Base-by-base conservation (phyloP, 805 yeast genomes). In the Yarrowia deformans region DNA sequence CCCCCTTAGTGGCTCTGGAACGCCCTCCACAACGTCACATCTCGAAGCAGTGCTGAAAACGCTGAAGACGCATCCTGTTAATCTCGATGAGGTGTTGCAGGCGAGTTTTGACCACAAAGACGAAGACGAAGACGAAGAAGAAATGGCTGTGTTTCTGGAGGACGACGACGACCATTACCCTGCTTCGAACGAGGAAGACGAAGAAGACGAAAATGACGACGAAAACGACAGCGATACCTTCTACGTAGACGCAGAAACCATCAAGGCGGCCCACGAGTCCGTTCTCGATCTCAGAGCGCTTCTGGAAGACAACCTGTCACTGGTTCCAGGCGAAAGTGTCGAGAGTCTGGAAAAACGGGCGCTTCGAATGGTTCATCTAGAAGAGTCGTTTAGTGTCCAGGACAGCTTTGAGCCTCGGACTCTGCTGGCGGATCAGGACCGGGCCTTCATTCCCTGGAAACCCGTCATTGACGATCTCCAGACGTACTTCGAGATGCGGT, bases 381-480 rank as follows among this genome's bases (percentile, higher is more conserved):
- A 72, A 42, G 60, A 56, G n/a, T 70, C 72, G 55, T 61, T 68
- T 19, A 49, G 45, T 23, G 69, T 73, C 34, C 58, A 70, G n/a
- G 75, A 73, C 67, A 43, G 54, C 54, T 73, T 73, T 54, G 68
- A 70, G 43, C 70, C 70, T 10, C 70, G 73, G 29, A 73, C 74
- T 1, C 63, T 72, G 45, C 69, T 72, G 34, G 72, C 70, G 0
- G 75, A 72, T 66, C 72, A 72, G 18, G 74, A 73, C 13, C 60
- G 46, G 50, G 74, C 74, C 9, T 73, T 72, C 61, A 70, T 73
- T 37, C 73, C 74, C 29, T 68, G 70, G 58, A 49, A 60, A 1
- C 75, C 75, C 2, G 73, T 73, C 39, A 72, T 72, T 39, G 69
- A 70, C 3, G 56, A 61, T 37, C 61, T 73, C 46, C 71, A 73